A percentile compares a stretch with the other conserved stretches of the same genome.
Conservation (phyloP, 169 alveolate genomes). For the Cryptosporidium sp. region DNA sequence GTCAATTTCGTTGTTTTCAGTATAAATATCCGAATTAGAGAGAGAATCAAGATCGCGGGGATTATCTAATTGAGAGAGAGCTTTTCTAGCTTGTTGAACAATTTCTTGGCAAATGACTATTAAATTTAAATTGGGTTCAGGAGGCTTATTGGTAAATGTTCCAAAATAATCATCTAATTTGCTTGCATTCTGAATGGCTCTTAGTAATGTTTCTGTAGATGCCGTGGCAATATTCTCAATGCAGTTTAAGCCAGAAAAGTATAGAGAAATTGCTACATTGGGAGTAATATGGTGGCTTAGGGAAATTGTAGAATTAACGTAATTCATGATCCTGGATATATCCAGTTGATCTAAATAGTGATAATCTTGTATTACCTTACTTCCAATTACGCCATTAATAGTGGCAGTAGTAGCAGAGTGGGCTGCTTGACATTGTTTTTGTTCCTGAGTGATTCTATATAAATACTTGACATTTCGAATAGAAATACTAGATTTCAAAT, state of each 20-base stretch:
- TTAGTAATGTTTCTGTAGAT: neutral
- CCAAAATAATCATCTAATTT: conserved; percentile 23
- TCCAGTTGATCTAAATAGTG: conserved; percentile 1
- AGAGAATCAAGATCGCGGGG: neutral
- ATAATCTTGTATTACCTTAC: neutral
- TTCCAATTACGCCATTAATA: neutral
- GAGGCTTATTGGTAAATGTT: neutral
- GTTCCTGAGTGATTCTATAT: neutral
- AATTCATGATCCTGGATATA: conserved; percentile 5
- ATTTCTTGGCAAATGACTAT: conserved; percentile 12
- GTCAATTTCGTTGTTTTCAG: neutral
- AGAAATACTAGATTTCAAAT: conserved; percentile 8
- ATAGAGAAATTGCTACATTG: conserved; percentile 47
- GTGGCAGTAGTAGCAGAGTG: neutral
- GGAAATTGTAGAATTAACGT: neutral
- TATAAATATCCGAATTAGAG: neutral
- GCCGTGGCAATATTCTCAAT: conserved; percentile 35
- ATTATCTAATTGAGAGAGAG: neutral
- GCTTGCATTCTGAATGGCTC: conserved; percentile 6
- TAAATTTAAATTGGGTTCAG: neutral
- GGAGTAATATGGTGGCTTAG: conserved; percentile 41
- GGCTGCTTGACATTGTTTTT: neutral
- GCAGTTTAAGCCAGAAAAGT: conserved; percentile 41
- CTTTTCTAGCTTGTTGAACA: conserved; percentile 5
- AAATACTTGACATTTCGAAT: conserved; percentile 39